These are phyloP conservation scores for Cyclotella choctawhatcheeana DNA, from an alignment of 108 stramenopile species.

Conservation along the genomic window DNA sequence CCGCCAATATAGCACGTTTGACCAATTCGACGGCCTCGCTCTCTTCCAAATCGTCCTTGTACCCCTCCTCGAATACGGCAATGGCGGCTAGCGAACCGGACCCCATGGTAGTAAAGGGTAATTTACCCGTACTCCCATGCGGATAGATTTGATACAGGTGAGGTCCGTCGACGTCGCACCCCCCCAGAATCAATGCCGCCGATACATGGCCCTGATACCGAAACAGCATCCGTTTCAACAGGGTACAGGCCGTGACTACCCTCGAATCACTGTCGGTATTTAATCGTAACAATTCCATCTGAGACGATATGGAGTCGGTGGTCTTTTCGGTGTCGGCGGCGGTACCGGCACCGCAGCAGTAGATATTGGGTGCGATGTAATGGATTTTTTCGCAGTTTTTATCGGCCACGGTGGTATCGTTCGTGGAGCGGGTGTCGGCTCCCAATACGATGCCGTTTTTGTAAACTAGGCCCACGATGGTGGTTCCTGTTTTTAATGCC, in stretches of 20 bases:
- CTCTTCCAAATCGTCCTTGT: constrained; percentile 90
- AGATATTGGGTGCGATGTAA: constrained; percentile 98
- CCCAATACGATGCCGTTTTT: constrained; percentile 96
- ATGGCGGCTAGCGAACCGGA: constrained; percentile 98
- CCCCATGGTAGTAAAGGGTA: constrained; percentile 99
- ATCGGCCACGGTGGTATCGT: constrained; percentile 95
- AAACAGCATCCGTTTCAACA: constrained; percentile 95
- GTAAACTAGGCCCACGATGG: constrained; percentile 94
- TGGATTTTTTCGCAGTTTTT: constrained; percentile 99
- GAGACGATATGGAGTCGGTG: constrained; percentile 88
- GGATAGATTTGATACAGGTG: constrained; percentile 97
- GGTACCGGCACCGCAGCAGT: constrained; percentile 99
- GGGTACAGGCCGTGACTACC: constrained; percentile 95
- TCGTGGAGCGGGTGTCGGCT: constrained; percentile 97
- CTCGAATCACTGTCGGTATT: constrained; percentile 75
- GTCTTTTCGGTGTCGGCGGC: constrained; percentile 99
- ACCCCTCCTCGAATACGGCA: constrained; percentile 93
- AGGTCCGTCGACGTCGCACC: constrained; percentile 91
- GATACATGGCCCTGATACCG: constrained; percentile 96
- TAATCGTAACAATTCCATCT: constrained; percentile 97
- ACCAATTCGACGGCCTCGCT: constrained; percentile 93
- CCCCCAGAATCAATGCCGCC: constrained; percentile 97
- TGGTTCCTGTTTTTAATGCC: constrained; percentile 95
- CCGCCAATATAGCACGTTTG: constrained; percentile 91
- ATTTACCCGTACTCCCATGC: constrained; percentile 94